Evolutionary conservation across 1,284 basidiomycete species (phyloP), one percentile per base, ranked within the genome.

Genomic region (Caloboletus firmus): DNA sequence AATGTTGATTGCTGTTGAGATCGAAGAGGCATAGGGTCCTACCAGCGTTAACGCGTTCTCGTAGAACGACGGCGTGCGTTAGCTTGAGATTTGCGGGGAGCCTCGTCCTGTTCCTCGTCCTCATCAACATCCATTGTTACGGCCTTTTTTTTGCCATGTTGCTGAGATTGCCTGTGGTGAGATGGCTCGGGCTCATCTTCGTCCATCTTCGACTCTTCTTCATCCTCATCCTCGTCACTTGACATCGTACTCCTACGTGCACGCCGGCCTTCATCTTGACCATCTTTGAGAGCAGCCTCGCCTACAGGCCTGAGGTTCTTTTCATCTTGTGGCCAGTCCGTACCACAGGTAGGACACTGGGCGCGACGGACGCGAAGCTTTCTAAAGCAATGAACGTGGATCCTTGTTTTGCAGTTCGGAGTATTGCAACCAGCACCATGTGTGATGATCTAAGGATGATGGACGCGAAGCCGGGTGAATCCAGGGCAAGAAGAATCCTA

Each of bases 381-480:
- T 30, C 62, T 71, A 67, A 85, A 86, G 62, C 91, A 93, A 58
- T 87, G 81, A 42, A 68, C 69, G 68, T 93, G 91, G 68, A 93
- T 70, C 36, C 80, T 77, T 12, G 77, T 74, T 59, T 82, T 77
- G 75, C 91, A 93, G 39, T 85, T 82, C 1, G 74, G 64, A 4
- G 78, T 84, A 47, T 71, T 74, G 66, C 91, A 93, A 2, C 79
- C 77, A 24, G 84, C 70, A 10, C 91, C 91, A 49, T 81, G 80
- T 1, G 87, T 89, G 39, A 88, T 63, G 42, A 86, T 76, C 85
- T 89, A 59, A 37, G 48, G 17, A 13, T 9, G 50, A 45, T 32
- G 77, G 3, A 82, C 85, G 30, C 81, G 60, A 44, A 82, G 73
- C 80, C 83, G 58, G 13, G 18, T 7, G 30, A 36, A 26, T 3